Base-by-base conservation (phyloP, 768 basidiomycete species). In the Boletus coccyginus region DNA sequence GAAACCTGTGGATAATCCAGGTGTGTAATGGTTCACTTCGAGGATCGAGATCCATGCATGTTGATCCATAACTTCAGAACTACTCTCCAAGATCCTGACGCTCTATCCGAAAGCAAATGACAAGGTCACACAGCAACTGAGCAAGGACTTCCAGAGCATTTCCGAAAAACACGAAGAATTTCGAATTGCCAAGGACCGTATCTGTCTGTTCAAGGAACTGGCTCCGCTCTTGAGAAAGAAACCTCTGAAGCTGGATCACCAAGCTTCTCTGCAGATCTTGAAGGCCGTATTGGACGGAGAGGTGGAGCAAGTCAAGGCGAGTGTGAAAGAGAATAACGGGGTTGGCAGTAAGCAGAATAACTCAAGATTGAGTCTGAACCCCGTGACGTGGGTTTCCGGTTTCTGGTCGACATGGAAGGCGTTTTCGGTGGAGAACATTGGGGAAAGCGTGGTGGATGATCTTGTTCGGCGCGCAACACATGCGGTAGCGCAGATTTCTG, bases 71-170 rank as follows among this genome's bases (percentile, higher is more conserved):
- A 39, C 8, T 2, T 39, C 38, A 39, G 38, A 39, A n/a, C 7
- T 17, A 3, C 38, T 39, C 31, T 47, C 47, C 0, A 6, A 55
- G 3, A 1, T 61, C 19, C 10, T 63, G 1, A 0, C 9, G 10
- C 33, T 41, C 7, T 60, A 62, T 52, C 69, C 70, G 0, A 61
- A 35, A 29, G 67, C 63, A 8, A 40, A 2, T 1, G 36, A 62
- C 0, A 29, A 45, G 7, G 45, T 58, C 1, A 8, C 4, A 1
- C 44, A 33, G 4, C 52, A 58, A 2, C n/a, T 65, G 1, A 39
- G 42, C 27, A 31, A 49, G n/a, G 33, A 45, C 2, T 43, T 61
- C 12, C 21, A 24, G 11, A 32, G 2, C 0, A 69, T 70, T 3
- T 2, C 31, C 7, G 19, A 58, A 17, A 12, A 0, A 2, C 63